Percentiles rank a stretch among this genome's conserved stretches.
Conservation (phyloP, 164 flowering plant species). For the Buxus sempervirens region DNA sequence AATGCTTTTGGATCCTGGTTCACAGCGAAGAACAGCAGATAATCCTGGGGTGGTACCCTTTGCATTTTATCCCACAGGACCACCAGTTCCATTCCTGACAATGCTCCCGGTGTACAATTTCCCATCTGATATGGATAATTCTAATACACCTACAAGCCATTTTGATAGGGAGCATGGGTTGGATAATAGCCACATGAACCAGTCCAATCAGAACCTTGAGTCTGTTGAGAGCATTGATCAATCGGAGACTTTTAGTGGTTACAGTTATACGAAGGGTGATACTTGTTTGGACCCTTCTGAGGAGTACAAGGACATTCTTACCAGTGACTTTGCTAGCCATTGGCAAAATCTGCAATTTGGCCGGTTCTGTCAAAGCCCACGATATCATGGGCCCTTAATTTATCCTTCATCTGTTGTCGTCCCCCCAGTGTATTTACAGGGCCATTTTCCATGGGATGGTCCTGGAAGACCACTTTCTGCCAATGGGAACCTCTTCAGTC, state of each 20-base stretch:
- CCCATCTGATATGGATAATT: slow-evolving; percentile 43
- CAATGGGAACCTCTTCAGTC: slow-evolving; percentile 55
- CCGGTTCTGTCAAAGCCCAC: slow-evolving; percentile 70
- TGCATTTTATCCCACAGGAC: slow-evolving; percentile 87
- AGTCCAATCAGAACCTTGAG: slow-evolving; percentile 49
- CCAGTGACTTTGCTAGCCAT: slow-evolving; percentile 83
- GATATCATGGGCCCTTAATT: slow-evolving; percentile 39
- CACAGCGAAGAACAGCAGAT: slow-evolving; percentile 48
- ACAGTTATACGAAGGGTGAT: slow-evolving; percentile 29
- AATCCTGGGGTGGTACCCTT: slow-evolving; percentile 46
- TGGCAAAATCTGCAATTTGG: slow-evolving; percentile 88
- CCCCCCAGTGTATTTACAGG: slow-evolving; percentile 78
- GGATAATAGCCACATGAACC: slow-evolving; percentile 30
- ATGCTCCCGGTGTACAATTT: slow-evolving; percentile 73
- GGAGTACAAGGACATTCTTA: slow-evolving; percentile 74
- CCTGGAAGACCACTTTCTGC: slow-evolving; percentile 78
- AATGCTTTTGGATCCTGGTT: slow-evolving; percentile 54
- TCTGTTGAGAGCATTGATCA: slow-evolving; percentile 43
- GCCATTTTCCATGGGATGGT: slow-evolving; percentile 84
- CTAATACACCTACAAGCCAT: slow-evolving; percentile 49
- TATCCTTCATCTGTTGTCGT: slow-evolving; percentile 65
- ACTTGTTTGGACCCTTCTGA: slow-evolving; percentile 36
- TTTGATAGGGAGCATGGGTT: slow-evolving; percentile 46
- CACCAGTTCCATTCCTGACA: slow-evolving; percentile 80
- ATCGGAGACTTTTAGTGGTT: slow-evolving; percentile 32